phyloP scores from a whole-genome alignment of 352 stramenopile species.

The Stramenopiles sp. region DNA sequence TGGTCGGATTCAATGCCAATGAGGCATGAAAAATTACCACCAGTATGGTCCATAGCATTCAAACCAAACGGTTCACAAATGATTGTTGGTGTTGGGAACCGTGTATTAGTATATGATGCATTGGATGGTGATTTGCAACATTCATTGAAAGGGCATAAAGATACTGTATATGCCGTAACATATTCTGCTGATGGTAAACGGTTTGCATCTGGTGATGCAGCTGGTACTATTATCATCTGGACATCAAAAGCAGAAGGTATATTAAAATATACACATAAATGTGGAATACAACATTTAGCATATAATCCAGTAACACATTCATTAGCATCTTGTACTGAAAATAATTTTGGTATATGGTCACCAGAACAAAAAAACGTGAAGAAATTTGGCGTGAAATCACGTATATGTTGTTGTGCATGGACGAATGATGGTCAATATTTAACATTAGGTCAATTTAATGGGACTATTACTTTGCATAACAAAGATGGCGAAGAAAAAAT shows the following conservation, averaged over 20 bases:
- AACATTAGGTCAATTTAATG: constrained; percentile 69
- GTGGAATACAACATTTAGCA: constrained; percentile 64
- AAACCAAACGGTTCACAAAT: constrained; percentile 59
- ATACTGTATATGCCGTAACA: constrained; percentile 70
- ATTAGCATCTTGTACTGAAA: constrained; percentile 69
- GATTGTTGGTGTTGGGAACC: constrained; percentile 62
- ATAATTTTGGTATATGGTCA: constrained; percentile 78
- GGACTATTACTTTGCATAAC: constrained; percentile 66
- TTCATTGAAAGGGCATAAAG: constrained; percentile 54
- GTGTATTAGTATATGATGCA: constrained; percentile 74
- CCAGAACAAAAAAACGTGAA: constrained; percentile 73
- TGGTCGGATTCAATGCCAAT: constrained; percentile 63
- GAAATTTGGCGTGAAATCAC: constrained; percentile 77
- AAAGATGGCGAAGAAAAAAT: constrained; percentile 67
- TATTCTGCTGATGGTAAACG: constrained; percentile 67
- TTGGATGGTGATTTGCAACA: constrained; percentile 61
- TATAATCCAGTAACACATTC: constrained; percentile 75
- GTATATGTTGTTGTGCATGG: constrained; percentile 72
- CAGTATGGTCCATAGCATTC: constrained; percentile 66
- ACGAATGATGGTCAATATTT: constrained; percentile 67
- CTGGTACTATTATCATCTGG: constrained; percentile 92
- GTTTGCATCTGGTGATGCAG: constrained; percentile 68
- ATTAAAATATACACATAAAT: constrained; percentile 86
- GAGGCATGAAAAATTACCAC: constrained; percentile 52
- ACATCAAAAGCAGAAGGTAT: constrained; percentile 73